Base-by-base conservation (phyloP, 148 eudicot species). In the Rhododendron williamsianum region DNA sequence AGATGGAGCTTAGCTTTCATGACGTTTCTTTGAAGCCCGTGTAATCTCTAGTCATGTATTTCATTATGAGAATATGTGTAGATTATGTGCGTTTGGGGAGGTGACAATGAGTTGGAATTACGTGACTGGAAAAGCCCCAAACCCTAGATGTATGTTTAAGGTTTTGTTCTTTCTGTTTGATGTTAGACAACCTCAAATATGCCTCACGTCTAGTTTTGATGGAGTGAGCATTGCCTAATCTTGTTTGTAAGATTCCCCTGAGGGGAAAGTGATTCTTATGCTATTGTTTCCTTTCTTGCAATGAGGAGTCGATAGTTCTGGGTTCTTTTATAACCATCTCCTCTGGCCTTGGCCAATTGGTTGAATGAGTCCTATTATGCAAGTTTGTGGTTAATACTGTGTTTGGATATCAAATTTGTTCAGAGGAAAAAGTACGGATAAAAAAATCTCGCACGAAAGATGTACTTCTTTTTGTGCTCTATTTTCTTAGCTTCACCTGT, bases 1-100 rank as follows among this genome's bases (percentile, higher is more conserved):
- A 21, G 98, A 96, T 81, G 98, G 98, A 71, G 94, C 95, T 12
- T 94, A 94, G 90, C 81, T 15, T 67, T 27, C 4, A 4, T 3
- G 63, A 8, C 27, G 36, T 60, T 12, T 45, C 65, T 4, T 78
- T 49, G 81, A 78, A 46, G 36, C 60, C 36, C 10, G 5, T 35
- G 60, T 71, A n/a, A 46, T 46, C 63, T 83, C 18, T 45, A 35
- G 58, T 63, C 74, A 23, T 10, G 73, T 38, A 1, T n/a, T 6
- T 6, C 74, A 11, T 81, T 19, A 67, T 51, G 6, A 49, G 3
- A 65, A 25, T 15, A 2, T 21, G 6, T 45, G 73, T 63, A 43
- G 84, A 67, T 82, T 82, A 43, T 82, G 69, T 43, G 52, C 30
- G 23, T 60, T 82, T 52, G 38, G 36, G 84, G 69, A 60, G 15